phyloP scores from a whole-genome alignment of 148 eudicot species.

The Vaccinium myrtillus region DNA sequence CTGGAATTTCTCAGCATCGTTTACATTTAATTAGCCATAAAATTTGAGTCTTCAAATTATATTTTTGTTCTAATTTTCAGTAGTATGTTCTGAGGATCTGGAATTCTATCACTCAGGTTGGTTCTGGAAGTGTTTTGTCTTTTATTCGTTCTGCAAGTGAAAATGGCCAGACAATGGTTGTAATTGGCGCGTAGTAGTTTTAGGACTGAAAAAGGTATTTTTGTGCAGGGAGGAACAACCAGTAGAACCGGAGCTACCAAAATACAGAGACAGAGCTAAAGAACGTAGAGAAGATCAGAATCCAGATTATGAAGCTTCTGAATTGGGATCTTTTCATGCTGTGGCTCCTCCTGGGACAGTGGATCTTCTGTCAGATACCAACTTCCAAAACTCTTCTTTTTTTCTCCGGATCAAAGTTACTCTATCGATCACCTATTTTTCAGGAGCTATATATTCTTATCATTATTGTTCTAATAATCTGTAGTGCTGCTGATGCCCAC shows the following conservation, averaged over 20 bases:
- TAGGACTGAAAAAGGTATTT: neutral
- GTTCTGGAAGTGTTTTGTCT: neutral
- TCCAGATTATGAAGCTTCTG: constrained; percentile 89
- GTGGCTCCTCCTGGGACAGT: constrained; percentile 93
- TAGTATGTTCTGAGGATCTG: neutral
- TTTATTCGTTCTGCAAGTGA: neutral
- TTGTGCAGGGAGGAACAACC: constrained; percentile 77
- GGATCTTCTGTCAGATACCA: constrained; percentile 58
- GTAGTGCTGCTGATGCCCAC: constrained; percentile 80
- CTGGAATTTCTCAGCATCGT: neutral
- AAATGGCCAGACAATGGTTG: neutral
- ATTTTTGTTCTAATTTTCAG: neutral
- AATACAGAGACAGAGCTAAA: constrained; percentile 90
- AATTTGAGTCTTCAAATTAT: neutral
- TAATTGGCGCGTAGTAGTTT: neutral
- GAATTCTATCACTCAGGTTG: neutral
- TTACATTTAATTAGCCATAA: neutral
- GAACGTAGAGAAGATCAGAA: constrained; percentile 95
- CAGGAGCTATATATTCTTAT: neutral
- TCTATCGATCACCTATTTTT: neutral
- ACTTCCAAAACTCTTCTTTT: neutral
- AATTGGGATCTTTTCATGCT: constrained; percentile 82
- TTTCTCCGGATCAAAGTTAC: neutral
- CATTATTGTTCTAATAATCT: neutral
- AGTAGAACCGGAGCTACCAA: constrained; percentile 78